Evolutionary conservation across 371 early-diverging fungal species (phyloP), one percentile per base, ranked within the genome.

Genomic region (Rhizopus microsporus): DNA sequence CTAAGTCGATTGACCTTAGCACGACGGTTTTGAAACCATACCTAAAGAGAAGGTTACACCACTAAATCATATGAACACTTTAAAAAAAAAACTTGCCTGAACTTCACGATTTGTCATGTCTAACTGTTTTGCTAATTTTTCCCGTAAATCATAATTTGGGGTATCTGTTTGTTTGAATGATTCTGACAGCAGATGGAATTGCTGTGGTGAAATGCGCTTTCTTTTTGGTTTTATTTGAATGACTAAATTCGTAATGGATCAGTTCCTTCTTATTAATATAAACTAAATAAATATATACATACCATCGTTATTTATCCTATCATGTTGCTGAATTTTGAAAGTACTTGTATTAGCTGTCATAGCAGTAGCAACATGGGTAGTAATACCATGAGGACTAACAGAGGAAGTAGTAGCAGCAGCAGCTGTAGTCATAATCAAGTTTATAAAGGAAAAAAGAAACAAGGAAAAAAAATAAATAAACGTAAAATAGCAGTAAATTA

Each of bases 41-140:
- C 67, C 67, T 67, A 40, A 32, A 40, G 30, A 50, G 10, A 56
- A 51, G 9, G 64, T 55, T 54, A 63, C 63, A 63, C 58, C 30
- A 42, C 13, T 17, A 34, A 7, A 63, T 63, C 48, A 56, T 45
- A 45, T 56, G 46, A 44, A 49, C n/a, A 53, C 43, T 37, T 35
- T 38, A 31, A 51, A 16, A 42, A 31, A 42, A 32, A 49, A 38
- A 43, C 23, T 49, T 77, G 83, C 87, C 86, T 99, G 97, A 32
- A 99, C 91, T 70, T 92, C 91, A 51, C 98, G 84, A 63, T 91
- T 91, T 48, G 94, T 93, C 97, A 98, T 97, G 59, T 85, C 81
- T 17, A 98, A 77, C 66, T 91, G 84, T 48, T 83, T 81, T 2
- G 93, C 91, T 30, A 97, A 84, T 51, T 80, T 78, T 65, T 92